Base-by-base conservation (phyloP, 2,329 filamentous ascomycete genomes). In the Aspergillus fructus region DNA sequence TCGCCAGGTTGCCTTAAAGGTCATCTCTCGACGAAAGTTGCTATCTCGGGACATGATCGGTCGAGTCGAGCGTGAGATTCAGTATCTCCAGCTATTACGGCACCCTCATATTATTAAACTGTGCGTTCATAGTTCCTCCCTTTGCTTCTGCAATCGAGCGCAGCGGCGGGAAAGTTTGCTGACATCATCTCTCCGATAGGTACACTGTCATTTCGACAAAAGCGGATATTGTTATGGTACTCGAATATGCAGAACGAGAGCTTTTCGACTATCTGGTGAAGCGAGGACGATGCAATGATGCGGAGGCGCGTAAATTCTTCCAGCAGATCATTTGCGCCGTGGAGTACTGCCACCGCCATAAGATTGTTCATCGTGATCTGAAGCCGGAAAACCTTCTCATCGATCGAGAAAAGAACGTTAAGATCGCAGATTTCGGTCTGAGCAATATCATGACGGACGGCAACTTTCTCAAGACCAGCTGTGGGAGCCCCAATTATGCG, bases 371-470 rank as follows among this genome's bases (percentile, higher is more conserved):
- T 76, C 89, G 94, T 73, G 94, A 99, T 74, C 79, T 99, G 61
- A 99, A 99, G 76, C 94, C 94, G 9, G 94, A 99, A 80, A 99
- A 99, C 72, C 79, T 99, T 49, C 84, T 99, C 43, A 86, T 99
- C 51, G 94, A 99, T 76, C 91, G 96, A 64, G 89, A 96, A 59
- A 88, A 96, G 71, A 97, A 99, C 69, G 93, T 99, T 77, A 99
- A 99, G 80, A 99, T 99, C 78, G 94, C 94, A 68, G 94, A 99
- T 77, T 99, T 99, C 66, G 94, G 94, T 57, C 82, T 99, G 56
- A 97, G 93, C 80, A 99, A 99, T 73, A 99, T 99, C 78, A 99
- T 99, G 94, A 97, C 94, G 0, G 94, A 99, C 72, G 94, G 94
- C 24, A 99, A 99, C 74, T 99, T 99, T 72, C 85, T 99, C 68